phyloP scores from a whole-genome alignment of 768 basidiomycete genomes.

The Obba rivulosa region DNA sequence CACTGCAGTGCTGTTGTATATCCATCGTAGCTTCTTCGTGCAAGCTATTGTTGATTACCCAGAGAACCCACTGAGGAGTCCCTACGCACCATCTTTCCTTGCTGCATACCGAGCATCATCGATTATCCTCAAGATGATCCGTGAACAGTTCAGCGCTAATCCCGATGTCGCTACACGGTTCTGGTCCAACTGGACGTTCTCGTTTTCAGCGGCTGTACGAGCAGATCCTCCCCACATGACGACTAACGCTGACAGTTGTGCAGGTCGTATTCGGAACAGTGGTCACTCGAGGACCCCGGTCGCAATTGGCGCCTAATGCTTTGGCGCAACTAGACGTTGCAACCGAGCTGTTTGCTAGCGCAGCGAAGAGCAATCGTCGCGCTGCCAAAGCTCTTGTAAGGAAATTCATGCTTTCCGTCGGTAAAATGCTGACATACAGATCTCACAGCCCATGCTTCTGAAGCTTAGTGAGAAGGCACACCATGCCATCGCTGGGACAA shows the following conservation, averaged over 20 bases:
- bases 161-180: constrained; percentile 56
- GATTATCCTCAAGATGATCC: constrained; percentile 50
- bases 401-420: neutral
- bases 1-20: constrained; percentile 48
- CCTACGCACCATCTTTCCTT: constrained; percentile 67
- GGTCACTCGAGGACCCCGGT: constrained; percentile 67
- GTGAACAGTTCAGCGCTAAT: constrained; percentile 44
- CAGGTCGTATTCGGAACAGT: constrained; percentile 79
- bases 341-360: constrained; percentile 59
- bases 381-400: constrained; percentile 63
- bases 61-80: constrained; percentile 60
- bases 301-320: constrained; percentile 60
- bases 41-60: constrained; percentile 68
- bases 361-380: constrained; percentile 50
- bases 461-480: constrained; percentile 64
- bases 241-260: constrained; percentile 30
- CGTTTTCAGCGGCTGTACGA: constrained; percentile 36
- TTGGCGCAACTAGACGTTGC: constrained; percentile 68
- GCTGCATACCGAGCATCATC: constrained; percentile 66
- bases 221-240: neutral
- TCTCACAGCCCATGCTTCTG: constrained; percentile 48
- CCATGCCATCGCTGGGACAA: constrained; percentile 40
- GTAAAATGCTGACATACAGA: neutral
- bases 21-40: constrained; percentile 70
- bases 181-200: constrained; percentile 61